Conservation (phyloP, 2,329 filamentous ascomycete genomes). For the Calonectria pauciramosa region DNA sequence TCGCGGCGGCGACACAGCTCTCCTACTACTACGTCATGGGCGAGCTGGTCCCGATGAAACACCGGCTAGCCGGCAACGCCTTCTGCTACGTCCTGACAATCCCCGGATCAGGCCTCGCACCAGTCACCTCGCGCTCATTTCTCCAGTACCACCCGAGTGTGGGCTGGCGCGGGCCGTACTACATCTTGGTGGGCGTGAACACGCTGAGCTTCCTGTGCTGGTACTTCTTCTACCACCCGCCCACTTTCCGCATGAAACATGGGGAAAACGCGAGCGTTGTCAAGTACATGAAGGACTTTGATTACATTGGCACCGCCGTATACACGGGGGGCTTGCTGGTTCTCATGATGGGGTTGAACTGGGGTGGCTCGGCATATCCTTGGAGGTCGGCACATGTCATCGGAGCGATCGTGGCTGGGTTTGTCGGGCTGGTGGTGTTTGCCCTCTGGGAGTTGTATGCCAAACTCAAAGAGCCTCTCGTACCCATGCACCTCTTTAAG, state of each 20-base stretch:
- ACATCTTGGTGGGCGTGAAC: conserved; percentile 48
- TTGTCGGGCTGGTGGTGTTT: conserved; percentile 41
- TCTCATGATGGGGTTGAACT: conserved; percentile 49
- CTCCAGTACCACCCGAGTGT: conserved; percentile 41
- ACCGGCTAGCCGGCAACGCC: conserved; percentile 49
- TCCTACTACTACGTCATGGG: conserved; percentile 53
- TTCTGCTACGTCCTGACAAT: conserved; percentile 50
- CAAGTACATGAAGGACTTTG: conserved; percentile 47
- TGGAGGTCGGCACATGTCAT: conserved; percentile 51
- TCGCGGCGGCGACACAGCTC: conserved; percentile 53
- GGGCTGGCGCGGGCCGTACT: conserved; percentile 49
- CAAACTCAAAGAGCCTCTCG: conserved; percentile 51
- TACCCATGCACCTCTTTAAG: conserved; percentile 53
- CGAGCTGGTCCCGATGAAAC: conserved; percentile 56
- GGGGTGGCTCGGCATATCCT: conserved; percentile 49
- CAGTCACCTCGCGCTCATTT: conserved; percentile 45
- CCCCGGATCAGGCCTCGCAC: conserved; percentile 47
- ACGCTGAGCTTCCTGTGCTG: conserved; percentile 45
- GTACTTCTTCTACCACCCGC: conserved; percentile 52
- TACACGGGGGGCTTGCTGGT: conserved; percentile 48
- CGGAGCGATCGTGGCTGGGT: conserved; percentile 46
- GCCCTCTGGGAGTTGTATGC: conserved; percentile 45
- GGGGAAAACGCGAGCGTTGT: conserved; percentile 40
- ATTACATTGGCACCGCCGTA: conserved; percentile 49
- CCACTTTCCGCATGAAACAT: conserved; percentile 49